Percentiles rank a stretch among this genome's conserved stretches.
Conservation (phyloP, 257 asterid species). For the Jasminum sambac region DNA sequence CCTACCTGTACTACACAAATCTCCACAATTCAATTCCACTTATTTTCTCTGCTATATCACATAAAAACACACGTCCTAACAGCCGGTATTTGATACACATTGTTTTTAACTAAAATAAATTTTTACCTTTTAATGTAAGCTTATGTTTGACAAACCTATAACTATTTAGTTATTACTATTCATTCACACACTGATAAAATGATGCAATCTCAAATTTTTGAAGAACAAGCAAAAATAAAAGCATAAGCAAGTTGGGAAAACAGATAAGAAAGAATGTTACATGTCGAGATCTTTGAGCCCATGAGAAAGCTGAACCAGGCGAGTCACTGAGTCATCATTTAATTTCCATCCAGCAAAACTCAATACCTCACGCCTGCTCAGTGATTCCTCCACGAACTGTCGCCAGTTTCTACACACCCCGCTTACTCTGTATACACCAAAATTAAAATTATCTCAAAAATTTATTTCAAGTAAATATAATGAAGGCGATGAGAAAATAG, state of each 20-base stretch:
- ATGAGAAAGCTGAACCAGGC: conserved; percentile 68
- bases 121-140: too few relatives aligned
- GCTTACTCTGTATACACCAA: conserved; percentile 47
- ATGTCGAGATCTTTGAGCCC: conserved; percentile 88
- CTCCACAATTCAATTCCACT: too few relatives aligned
- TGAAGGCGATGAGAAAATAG: neutral
- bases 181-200: neutral
- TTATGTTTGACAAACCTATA: too few relatives aligned
- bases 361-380: conserved; percentile 59
- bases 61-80: too few relatives aligned
- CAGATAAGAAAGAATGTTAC: conserved; percentile 32
- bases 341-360: conserved; percentile 89
- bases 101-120: too few relatives aligned
- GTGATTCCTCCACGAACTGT: conserved; percentile 74
- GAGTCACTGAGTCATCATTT: conserved; percentile 75
- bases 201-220: neutral
- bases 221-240: neutral
- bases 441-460: neutral
- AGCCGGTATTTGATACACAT: too few relatives aligned
- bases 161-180: too few relatives aligned
- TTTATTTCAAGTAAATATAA: neutral
- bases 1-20: too few relatives aligned
- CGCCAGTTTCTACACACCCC: conserved; percentile 82
- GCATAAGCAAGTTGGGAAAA: neutral
- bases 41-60: too few relatives aligned